These are phyloP conservation scores for Thyridium curvatum DNA, from an alignment of 2,329 filamentous ascomycete species.

Conservation along the genomic window DNA sequence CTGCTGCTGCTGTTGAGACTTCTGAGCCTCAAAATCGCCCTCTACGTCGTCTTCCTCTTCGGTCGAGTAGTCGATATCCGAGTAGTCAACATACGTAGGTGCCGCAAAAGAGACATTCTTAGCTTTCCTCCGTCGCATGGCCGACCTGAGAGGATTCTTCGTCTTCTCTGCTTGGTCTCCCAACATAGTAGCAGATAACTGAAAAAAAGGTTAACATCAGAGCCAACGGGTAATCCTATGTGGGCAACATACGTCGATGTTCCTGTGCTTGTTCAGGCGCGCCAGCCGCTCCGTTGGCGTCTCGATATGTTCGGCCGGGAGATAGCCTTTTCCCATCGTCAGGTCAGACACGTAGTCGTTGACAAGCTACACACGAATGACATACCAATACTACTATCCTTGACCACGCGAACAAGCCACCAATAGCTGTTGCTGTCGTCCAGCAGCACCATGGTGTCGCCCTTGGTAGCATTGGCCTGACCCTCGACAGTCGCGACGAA, in stretches of 20 bases:
- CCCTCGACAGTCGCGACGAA: conserved; percentile 97
- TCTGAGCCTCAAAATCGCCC: conserved; percentile 21
- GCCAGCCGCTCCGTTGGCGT: conserved; percentile 93
- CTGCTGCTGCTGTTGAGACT: conserved; percentile 20
- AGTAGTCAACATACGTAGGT: conserved; percentile 83
- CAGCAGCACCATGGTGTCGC: conserved; percentile 95
- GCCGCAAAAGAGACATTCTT: conserved; percentile 84
- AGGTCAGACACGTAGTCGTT: conserved; percentile 3
- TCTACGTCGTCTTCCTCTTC: conserved; percentile 66
- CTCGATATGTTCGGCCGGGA: conserved; percentile 97
- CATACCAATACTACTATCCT: conserved; percentile 86
- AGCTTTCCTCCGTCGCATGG: conserved; percentile 72
- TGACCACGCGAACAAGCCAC: conserved; percentile 97
- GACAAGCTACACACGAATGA: not conserved
- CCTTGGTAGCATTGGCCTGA: conserved; percentile 96
- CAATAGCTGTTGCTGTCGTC: conserved; percentile 99
- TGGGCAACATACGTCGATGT: conserved; percentile 72
- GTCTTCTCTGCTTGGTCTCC: conserved; percentile 66
- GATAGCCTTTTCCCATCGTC: conserved; percentile 64
- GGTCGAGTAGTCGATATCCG: conserved; percentile 77
- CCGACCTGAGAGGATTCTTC: conserved; percentile 76
- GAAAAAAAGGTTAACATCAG: conserved; percentile 21
- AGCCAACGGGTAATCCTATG: not conserved
- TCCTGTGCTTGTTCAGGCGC: conserved; percentile 93
- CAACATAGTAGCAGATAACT: conserved; percentile 58